phyloP scores from a whole-genome alignment of 768 basidiomycete genomes.

The Kwoniella botswanensis region DNA sequence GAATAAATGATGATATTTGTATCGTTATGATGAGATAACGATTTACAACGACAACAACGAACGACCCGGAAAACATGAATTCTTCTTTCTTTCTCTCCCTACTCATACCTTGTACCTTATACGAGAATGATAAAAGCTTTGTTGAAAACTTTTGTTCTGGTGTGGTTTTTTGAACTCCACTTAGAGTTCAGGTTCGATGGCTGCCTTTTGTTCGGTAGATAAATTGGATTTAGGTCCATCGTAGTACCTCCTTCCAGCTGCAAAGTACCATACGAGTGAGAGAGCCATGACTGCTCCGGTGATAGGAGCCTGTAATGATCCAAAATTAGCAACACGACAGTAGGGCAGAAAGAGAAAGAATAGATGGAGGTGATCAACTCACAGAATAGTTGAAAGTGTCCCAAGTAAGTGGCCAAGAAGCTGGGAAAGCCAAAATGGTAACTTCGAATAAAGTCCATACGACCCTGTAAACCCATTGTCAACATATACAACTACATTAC shows the following conservation, averaged over 20 bases:
- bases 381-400: constrained; percentile 49
- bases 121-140: constrained; percentile 8
- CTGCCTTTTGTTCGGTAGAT: constrained; percentile 6
- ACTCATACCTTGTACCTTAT: too few relatives aligned
- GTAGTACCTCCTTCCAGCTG: constrained; percentile 27
- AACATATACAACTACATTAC: too few relatives aligned
- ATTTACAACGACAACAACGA: background rate
- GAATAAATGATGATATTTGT: background rate
- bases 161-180: background rate
- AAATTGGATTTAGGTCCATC: constrained; percentile 30
- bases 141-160: constrained; percentile 12
- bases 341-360: background rate
- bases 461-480: background rate
- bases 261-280: constrained; percentile 33
- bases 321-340: background rate
- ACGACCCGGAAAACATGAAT: background rate
- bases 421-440: constrained; percentile 64
- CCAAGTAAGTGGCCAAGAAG: constrained; percentile 69
- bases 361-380: background rate
- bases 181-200: constrained; percentile 6
- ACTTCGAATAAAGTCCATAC: constrained; percentile 51
- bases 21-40: constrained; percentile 8
- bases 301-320: constrained; percentile 26
- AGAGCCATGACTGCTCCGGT: constrained; percentile 32
- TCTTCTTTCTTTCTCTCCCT: too few relatives aligned